Base-by-base conservation (phyloP, 805 yeast species). In the Ogataea sp. region DNA sequence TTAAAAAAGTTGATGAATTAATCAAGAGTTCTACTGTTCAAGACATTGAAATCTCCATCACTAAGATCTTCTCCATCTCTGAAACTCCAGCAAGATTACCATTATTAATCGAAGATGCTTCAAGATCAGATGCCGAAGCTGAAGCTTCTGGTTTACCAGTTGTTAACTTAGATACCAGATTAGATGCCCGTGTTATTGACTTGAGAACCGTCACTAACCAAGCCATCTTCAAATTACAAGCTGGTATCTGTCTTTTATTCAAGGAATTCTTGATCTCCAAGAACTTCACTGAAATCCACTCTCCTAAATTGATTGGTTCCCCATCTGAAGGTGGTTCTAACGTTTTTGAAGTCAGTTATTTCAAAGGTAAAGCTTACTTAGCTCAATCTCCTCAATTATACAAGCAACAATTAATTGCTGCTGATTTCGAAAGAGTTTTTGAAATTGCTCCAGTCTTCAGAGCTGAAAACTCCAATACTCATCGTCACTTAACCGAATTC, bases 401-500 rank as follows among this genome's bases (percentile, higher is more conserved):
- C 73, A 93, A 93, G 71, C 97, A 93, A 70, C 96, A 90, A 74
- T 78, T 90, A 62, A 93, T 93, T 66, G 96, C 97, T 35, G 94
- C 95, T 43, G 99, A 93, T 69, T 93, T 90, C 55, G 98, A 93
- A 71, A 79, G 78, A 55, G 99, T 93, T 36, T 93, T 78, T 60
- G 99, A 93, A 70, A 75, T 93, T 56, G 97, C 93, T 2, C 97
- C 99, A 28, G 97, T 93, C 33, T 93, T 93, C 77, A 80, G 99
- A 68, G 99, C 99, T 42, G 99, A 93, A 66, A 90, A 93, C 73
- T 90, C 97, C 45, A 89, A 93, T 71, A 90, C 98, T 17, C 97
- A 93, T 65, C 89, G 99, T 70, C 99, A 93, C 67, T 82, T 93
- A 95, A 93, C 99, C 41, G 99, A 93, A 67, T 93, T 93, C 63